Evolutionary conservation across 2,329 filamentous ascomycete species (phyloP).

Genomic region (Trichoderma sp.): DNA sequence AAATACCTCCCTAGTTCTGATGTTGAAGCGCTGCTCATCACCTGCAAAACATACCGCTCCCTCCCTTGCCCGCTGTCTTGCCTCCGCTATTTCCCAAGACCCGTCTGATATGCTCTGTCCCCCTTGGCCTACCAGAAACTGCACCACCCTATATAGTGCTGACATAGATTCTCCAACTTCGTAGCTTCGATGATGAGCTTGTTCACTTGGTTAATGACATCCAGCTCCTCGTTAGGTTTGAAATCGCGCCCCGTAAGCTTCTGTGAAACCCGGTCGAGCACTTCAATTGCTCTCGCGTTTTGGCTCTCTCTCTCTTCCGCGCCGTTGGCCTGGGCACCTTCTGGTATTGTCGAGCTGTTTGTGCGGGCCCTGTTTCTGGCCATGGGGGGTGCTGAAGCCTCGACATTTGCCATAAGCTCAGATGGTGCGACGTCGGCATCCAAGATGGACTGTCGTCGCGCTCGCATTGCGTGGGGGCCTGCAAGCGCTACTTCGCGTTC

Average conservation of each 20-base stretch:
- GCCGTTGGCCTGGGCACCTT: slow-evolving; percentile 38
- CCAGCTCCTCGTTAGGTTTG: slow-evolving; percentile 78
- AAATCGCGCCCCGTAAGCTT: slow-evolving; percentile 95
- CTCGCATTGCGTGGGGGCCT: slow-evolving; percentile 47
- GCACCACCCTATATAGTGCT: slow-evolving; percentile 99
- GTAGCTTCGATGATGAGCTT: slow-evolving; percentile 93
- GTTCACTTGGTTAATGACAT: slow-evolving; percentile 84
- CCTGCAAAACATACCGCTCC: not conserved
- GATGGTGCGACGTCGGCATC: slow-evolving; percentile 60
- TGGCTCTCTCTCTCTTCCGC: slow-evolving; percentile 68
- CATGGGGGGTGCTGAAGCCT: slow-evolving; percentile 46
- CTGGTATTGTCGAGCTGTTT: slow-evolving; percentile 51
- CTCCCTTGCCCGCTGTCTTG: not conserved
- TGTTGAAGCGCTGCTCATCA: not conserved
- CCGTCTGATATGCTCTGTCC: not conserved
- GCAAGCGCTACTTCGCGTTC: slow-evolving; percentile 55
- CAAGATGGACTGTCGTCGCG: slow-evolving; percentile 66
- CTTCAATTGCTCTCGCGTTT: slow-evolving; percentile 89
- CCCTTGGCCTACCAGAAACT: slow-evolving; percentile 74
- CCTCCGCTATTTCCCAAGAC: not conserved
- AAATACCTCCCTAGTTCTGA: not conserved
- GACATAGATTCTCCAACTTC: slow-evolving; percentile 93
- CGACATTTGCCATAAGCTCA: slow-evolving; percentile 49
- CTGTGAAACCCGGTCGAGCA: slow-evolving; percentile 86
- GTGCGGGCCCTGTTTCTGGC: slow-evolving; percentile 55